A percentile compares a stretch with the other conserved stretches of the same genome.
phyloP scores from a whole-genome alignment of 2,329 filamentous ascomycete genomes.

The Paecilomyces dactylethromorphus region DNA sequence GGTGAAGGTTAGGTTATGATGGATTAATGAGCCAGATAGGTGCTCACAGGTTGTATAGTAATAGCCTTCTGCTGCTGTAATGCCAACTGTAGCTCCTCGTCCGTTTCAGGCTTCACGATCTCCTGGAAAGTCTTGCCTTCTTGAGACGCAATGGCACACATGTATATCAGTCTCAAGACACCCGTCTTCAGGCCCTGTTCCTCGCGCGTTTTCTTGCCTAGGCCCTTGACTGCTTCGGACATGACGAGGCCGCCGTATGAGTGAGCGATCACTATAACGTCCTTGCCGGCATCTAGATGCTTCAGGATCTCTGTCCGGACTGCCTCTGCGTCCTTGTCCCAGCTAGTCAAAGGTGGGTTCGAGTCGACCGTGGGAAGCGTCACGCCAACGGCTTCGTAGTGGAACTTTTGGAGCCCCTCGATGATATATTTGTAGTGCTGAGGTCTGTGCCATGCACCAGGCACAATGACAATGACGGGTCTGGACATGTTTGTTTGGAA shows the following conservation, averaged over 20 bases:
- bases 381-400: slow-evolving; percentile 15
- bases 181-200: slow-evolving; percentile 10
- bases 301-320: slow-evolving; percentile 8
- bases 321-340: slow-evolving; percentile 20
- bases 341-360: slow-evolving; percentile 15
- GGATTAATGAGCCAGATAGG: background rate
- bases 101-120: background rate
- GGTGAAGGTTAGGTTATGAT: too few relatives aligned
- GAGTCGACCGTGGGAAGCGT: slow-evolving; percentile 18
- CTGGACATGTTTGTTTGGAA: background rate
- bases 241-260: slow-evolving; percentile 27
- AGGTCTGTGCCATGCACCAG: slow-evolving; percentile 22
- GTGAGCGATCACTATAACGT: slow-evolving; percentile 24
- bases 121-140: background rate
- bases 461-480: slow-evolving; percentile 19
- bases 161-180: slow-evolving; percentile 19
- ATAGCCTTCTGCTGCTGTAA: background rate
- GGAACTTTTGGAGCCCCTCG: slow-evolving; percentile 10
- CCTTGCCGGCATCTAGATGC: slow-evolving; percentile 14
- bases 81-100: background rate
- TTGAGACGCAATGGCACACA: slow-evolving; percentile 9
- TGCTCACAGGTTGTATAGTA: background rate
- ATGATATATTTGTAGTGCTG: slow-evolving; percentile 12
- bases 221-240: slow-evolving; percentile 22
- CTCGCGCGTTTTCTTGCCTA: slow-evolving; percentile 16